Conservation (phyloP, 2,329 filamentous ascomycete species). For the Colletotrichum neosansevieriae region DNA sequence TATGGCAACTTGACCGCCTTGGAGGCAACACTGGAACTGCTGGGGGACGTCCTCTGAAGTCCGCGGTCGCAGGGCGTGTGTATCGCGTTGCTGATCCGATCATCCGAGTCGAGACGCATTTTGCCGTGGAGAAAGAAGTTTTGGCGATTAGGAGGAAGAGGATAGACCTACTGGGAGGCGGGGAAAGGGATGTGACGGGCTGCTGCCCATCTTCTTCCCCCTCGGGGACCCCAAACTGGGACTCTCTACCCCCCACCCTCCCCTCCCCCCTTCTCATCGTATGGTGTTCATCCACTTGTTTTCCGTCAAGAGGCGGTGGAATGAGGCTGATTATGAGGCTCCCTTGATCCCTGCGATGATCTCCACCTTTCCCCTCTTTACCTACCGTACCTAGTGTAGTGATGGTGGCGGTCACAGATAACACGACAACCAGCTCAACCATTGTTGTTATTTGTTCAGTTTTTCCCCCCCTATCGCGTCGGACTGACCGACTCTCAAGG, state of each 20-base stretch:
- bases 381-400: too few relatives aligned
- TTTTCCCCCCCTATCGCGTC: neutral
- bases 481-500: neutral
- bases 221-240: neutral
- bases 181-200: slow-evolving; percentile 1
- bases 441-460: neutral
- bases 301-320: neutral
- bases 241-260: too few relatives aligned
- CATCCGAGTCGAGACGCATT: slow-evolving; percentile 7
- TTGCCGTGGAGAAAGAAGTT: too few relatives aligned
- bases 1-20: slow-evolving; percentile 33
- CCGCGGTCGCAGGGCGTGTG: neutral
- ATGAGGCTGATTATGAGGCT: slow-evolving; percentile 29
- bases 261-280: neutral
- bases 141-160: too few relatives aligned
- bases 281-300: too few relatives aligned
- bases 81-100: neutral
- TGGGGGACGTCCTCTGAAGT: neutral
- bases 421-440: too few relatives aligned
- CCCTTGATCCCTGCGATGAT: slow-evolving; percentile 21
- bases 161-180: neutral
- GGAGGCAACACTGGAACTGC: slow-evolving; percentile 14
- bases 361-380: neutral
- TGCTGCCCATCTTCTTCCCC: neutral
- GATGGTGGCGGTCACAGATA: too few relatives aligned